phyloP scores from a whole-genome alignment of 768 basidiomycete genomes.

The Tylopilus vinaceipallidus region DNA sequence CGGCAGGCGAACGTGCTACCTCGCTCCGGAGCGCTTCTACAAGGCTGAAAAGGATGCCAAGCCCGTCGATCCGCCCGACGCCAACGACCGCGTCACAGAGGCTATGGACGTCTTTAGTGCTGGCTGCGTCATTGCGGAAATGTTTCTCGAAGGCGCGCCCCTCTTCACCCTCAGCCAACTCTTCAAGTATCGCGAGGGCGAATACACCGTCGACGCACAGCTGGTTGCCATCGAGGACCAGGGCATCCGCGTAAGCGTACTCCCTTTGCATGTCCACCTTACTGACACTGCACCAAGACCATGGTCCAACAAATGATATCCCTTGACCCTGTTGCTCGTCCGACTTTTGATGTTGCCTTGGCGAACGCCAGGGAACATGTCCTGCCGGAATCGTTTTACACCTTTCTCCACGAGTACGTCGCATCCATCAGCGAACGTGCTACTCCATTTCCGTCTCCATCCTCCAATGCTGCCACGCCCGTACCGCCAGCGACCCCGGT shows the following conservation, averaged over 20 bases:
- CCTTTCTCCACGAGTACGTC: conserved; percentile 89
- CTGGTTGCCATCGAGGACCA: conserved; percentile 77
- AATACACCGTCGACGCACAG: conserved; percentile 70
- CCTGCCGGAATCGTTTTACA: conserved; percentile 92
- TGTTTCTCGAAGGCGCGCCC: conserved; percentile 92
- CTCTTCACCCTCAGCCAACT: conserved; percentile 93
- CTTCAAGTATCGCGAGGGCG: conserved; percentile 90
- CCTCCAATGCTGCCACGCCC: conserved; percentile 26
- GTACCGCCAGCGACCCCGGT: conserved; percentile 31
- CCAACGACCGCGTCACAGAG: conserved; percentile 85
- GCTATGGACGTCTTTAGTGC: conserved; percentile 96
- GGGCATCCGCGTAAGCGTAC: conserved; percentile 67
- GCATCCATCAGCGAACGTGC: conserved; percentile 73
- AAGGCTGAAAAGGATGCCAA: conserved; percentile 68
- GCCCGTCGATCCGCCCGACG: conserved; percentile 47
- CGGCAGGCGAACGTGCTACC: conserved; percentile 88
- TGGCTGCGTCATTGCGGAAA: conserved; percentile 93
- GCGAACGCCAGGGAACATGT: conserved; percentile 72
- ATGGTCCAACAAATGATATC: conserved; percentile 90
- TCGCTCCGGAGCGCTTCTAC: conserved; percentile 96
- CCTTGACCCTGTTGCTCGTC: conserved; percentile 72
- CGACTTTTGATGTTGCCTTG: conserved; percentile 78
- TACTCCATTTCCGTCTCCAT: conserved; percentile 42
- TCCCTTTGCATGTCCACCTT: background rate
- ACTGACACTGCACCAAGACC: conserved; percentile 45